A percentile compares a stretch with the other conserved stretches of the same genome.
phyloP scores from a whole-genome alignment of 2,329 filamentous ascomycete species.

The Furcasterigmium furcatum region DNA sequence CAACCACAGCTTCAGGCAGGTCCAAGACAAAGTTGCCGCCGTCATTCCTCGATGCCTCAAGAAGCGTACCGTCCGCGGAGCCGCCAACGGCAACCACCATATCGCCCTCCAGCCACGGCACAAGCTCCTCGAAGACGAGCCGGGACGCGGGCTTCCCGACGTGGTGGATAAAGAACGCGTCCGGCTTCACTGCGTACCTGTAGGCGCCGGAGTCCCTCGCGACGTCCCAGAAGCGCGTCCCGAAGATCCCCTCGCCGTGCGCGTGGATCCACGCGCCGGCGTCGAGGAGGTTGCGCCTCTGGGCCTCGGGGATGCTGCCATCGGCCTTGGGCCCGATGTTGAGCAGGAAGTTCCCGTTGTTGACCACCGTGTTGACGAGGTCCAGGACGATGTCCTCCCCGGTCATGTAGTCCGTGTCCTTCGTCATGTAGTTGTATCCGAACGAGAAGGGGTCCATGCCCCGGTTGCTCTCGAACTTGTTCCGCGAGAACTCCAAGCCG shows the following conservation, averaged over 20 bases:
- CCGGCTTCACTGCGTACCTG: constrained; percentile 47
- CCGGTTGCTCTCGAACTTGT: constrained; percentile 58
- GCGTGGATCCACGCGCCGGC: constrained; percentile 51
- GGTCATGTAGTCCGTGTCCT: constrained; percentile 46
- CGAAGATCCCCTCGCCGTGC: constrained; percentile 53
- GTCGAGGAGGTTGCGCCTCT: constrained; percentile 41
- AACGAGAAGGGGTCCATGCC: constrained; percentile 60
- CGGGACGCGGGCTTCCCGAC: constrained; percentile 36
- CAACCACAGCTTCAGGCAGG: constrained; percentile 24
- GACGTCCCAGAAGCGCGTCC: constrained; percentile 53
- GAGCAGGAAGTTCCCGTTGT: constrained; percentile 54
- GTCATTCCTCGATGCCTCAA: constrained; percentile 13
- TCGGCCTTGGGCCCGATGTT: constrained; percentile 55
- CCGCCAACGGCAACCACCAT: constrained; percentile 37
- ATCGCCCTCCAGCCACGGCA: constrained; percentile 45
- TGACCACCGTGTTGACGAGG: constrained; percentile 49
- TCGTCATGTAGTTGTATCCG: constrained; percentile 56
- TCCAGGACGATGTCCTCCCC: constrained; percentile 41
- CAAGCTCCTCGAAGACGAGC: constrained; percentile 34
- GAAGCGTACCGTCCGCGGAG: constrained; percentile 14
- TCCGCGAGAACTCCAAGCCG: constrained; percentile 35
- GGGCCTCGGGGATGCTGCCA: constrained; percentile 47
- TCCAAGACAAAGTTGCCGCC: constrained; percentile 22
- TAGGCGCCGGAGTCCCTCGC: constrained; percentile 39
- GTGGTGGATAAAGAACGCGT: constrained; percentile 50